phyloP scores from a whole-genome alignment of 1,139 yeast genomes.

The Blastobotrys ciferrii region DNA sequence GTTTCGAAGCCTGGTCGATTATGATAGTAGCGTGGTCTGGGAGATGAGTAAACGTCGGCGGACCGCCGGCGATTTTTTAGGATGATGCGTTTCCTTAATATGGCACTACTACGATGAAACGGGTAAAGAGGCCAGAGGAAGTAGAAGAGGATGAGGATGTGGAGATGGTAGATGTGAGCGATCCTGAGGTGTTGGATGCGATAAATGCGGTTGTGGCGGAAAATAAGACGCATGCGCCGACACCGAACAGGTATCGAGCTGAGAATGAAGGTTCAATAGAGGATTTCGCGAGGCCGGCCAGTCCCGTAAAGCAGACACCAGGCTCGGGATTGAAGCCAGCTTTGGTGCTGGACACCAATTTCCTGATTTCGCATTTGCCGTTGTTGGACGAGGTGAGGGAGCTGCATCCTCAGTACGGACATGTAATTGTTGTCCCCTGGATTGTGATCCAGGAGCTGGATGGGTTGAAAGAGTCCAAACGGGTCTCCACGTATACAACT shows the following conservation, averaged over 20 bases:
- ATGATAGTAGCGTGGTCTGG: too few relatives aligned
- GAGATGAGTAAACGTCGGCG: background rate
- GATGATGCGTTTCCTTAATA: too few relatives aligned
- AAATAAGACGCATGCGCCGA: background rate
- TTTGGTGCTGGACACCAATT: slow-evolving; percentile 24
- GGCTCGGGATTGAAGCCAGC: slow-evolving; percentile 8
- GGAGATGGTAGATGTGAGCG: slow-evolving; percentile 14
- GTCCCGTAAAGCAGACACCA: background rate
- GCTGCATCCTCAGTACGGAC: slow-evolving; percentile 38
- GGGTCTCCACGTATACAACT: slow-evolving; percentile 15
- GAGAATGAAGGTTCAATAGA: background rate
- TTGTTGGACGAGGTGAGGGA: slow-evolving; percentile 18
- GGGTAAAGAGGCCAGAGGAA: background rate
- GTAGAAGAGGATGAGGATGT: slow-evolving; percentile 11
- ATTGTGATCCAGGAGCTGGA: slow-evolving; percentile 76
- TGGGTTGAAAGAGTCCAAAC: slow-evolving; percentile 57
- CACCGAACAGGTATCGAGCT: background rate
- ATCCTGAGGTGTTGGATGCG: slow-evolving; percentile 1
- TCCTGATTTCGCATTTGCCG: slow-evolving; percentile 20
- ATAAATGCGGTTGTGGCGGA: slow-evolving; percentile 3
- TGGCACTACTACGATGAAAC: too few relatives aligned
- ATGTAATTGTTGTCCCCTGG: slow-evolving; percentile 62
- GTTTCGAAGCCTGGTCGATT: too few relatives aligned
- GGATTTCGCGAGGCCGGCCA: background rate
- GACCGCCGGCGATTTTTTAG: background rate